phyloP scores from a whole-genome alignment of 129 eudicot genomes.

The Rutidosis leptorrhynchoides region DNA sequence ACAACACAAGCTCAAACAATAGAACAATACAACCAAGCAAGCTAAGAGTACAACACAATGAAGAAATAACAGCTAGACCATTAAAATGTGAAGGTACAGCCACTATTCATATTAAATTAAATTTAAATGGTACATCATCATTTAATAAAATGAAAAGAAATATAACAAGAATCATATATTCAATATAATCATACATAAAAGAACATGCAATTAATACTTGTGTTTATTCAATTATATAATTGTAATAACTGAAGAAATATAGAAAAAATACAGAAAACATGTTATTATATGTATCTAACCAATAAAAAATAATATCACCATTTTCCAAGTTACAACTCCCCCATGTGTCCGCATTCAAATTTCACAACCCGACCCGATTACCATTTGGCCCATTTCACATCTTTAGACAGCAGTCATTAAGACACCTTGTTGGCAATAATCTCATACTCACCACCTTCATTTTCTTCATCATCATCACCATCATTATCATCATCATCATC shows the following conservation, averaged over 20 bases:
- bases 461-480: conserved; percentile 48
- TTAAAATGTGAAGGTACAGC: not conserved
- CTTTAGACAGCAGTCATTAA: conserved; percentile 40
- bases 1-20: too few relatives aligned
- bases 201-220: not conserved
- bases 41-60: not conserved
- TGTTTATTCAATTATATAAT: conserved; percentile 21
- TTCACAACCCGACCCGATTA: conserved; percentile 27
- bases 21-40: too few relatives aligned
- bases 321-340: conserved; percentile 25
- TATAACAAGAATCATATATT: not conserved
- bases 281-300: conserved; percentile 4
- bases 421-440: conserved; percentile 60
- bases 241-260: conserved; percentile 17
- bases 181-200: not conserved
- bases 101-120: not conserved
- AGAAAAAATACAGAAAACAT: conserved; percentile 12
- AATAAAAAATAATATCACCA: conserved; percentile 27
- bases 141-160: not conserved
- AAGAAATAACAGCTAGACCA: not conserved
- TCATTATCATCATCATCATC: conserved; percentile 29
- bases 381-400: conserved; percentile 9
- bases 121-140: too few relatives aligned
- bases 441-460: conserved; percentile 52
- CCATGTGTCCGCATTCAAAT: conserved; percentile 26